phyloP scores from a whole-genome alignment of 177 flowering plant species.

The Vitis hybrid region DNA sequence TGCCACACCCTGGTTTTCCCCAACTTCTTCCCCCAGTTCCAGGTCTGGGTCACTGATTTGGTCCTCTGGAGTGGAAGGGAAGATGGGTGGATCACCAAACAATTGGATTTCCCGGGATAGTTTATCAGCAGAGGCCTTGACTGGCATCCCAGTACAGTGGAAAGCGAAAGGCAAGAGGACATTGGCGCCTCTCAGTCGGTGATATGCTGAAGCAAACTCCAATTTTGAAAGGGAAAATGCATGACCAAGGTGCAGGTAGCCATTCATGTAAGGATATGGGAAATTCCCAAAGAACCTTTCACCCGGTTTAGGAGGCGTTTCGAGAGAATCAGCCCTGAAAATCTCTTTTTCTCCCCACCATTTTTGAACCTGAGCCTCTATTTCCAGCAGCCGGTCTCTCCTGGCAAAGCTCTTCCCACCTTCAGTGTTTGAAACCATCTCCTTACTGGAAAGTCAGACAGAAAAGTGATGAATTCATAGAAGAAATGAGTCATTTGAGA shows the following conservation, averaged over 20 bases:
- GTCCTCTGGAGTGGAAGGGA: conserved; percentile 43
- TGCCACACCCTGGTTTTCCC: conserved; percentile 20
- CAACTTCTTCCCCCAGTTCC: conserved; percentile 32
- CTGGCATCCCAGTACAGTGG: conserved; percentile 97
- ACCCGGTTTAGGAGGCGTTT: conserved; percentile 50
- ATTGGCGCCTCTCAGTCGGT: conserved; percentile 78
- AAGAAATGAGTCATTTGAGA: too few species aligned
- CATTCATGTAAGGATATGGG: conserved; percentile 96
- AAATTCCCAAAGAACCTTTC: conserved; percentile 92
- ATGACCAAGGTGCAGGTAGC: conserved; percentile 83
- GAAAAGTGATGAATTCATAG: too few species aligned
- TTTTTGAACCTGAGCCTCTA: conserved; percentile 49
- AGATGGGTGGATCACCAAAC: conserved; percentile 78
- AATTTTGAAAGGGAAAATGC: conserved; percentile 91
- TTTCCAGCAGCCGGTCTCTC: conserved; percentile 69
- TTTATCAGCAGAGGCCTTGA: conserved; percentile 94
- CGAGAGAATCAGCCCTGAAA: conserved; percentile 59
- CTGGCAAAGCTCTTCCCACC: conserved; percentile 70
- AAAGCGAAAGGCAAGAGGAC: conserved; percentile 89
- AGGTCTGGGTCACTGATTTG: conserved; percentile 10
- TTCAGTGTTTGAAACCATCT: conserved; percentile 48
- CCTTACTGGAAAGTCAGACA: conserved; percentile 7
- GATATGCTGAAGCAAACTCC: conserved; percentile 91
- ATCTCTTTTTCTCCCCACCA: conserved; percentile 76
- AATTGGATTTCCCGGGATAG: conserved; percentile 58